Base-by-base conservation (phyloP, 1,139 yeast species). In the Diutina catenulata region DNA sequence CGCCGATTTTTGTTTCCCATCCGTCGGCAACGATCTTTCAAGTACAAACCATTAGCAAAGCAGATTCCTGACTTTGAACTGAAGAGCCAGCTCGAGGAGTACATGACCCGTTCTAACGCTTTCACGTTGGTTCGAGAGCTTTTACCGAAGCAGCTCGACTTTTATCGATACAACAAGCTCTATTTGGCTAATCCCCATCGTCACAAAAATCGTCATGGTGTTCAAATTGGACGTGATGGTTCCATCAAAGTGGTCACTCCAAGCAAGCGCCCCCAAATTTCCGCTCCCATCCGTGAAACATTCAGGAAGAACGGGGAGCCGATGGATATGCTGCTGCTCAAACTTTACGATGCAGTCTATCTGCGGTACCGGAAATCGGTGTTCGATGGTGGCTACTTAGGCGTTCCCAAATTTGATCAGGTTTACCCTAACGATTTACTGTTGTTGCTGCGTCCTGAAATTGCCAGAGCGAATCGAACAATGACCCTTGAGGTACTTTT, bases 401-500 rank as follows among this genome's bases (percentile, higher is more conserved):
- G 35, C 6, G 48, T 43, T 1, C 56, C 57, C 1, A 50, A 47
- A 22, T 56, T 65, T 41, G 49, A 54, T 18, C 53, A 53, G 1
- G 33, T 59, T 16, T 60, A 54, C 39, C 65, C 69, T 1, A 39
- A 48, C 3, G 51, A 50, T 27, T 43, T 46, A 6, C 44, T 47
- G 4, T 45, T 59, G 22, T 41, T 61, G 13, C 38, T 47, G 6
- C 45, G 48, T 8, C 40, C 42, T 7, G 68, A 64, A 33, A 48
- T 57, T 19, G 55, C 56, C 18, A 48, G 47, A 16, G 49, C 64
- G 40, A 59, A 64, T 41, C 54, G 52, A 36, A 57, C 55, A 38
- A 40, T 67, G 1, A 48, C 62, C 14, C 52, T 64, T 33, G 72
- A 67, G 39, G 47, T 64, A 1, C 52, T 67, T 32, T 41, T 67